phyloP scores from a whole-genome alignment of 1,284 basidiomycete genomes.

The Polyporus tsugae region DNA sequence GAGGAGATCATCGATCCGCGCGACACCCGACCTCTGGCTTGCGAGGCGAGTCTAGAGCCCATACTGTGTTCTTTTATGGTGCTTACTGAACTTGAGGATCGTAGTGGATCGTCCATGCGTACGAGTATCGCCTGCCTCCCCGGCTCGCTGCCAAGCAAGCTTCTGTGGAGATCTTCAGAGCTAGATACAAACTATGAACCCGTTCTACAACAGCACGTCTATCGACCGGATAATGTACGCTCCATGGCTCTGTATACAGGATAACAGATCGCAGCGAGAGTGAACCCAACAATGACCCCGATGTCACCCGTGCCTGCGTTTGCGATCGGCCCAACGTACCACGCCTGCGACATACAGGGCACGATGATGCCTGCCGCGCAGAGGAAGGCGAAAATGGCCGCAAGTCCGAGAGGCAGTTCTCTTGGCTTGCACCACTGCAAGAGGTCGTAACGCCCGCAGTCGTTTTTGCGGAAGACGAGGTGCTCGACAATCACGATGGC shows the following conservation, averaged over 20 bases:
- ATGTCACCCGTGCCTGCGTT: conserved; percentile 61
- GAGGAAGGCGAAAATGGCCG: conserved; percentile 59
- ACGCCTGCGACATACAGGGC: conserved; percentile 68
- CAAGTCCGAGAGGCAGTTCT: conserved; percentile 53
- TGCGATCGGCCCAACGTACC: conserved; percentile 62
- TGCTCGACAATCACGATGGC: conserved; percentile 66
- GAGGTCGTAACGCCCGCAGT: conserved; percentile 47
- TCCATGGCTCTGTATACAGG: conserved; percentile 50
- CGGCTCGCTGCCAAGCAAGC: conserved; percentile 15
- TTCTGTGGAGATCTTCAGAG: not conserved
- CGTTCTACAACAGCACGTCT: not conserved
- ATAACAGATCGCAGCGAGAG: conserved; percentile 51
- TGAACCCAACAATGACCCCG: conserved; percentile 58
- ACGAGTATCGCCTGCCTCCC: conserved; percentile 19
- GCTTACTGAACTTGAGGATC: not conserved
- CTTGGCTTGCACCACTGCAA: conserved; percentile 50
- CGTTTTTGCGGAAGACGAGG: conserved; percentile 56
- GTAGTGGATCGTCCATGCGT: conserved; percentile 29
- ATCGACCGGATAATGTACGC: conserved; percentile 24
- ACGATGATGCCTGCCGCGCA: conserved; percentile 60
- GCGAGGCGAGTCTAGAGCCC: conserved; percentile 43
- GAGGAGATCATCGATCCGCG: conserved; percentile 55
- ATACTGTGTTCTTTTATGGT: not conserved
- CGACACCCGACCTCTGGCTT: conserved; percentile 49
- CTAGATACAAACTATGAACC: conserved; percentile 24